phyloP scores from a whole-genome alignment of 768 basidiomycete species.

The Leccinum aurantiacum region DNA sequence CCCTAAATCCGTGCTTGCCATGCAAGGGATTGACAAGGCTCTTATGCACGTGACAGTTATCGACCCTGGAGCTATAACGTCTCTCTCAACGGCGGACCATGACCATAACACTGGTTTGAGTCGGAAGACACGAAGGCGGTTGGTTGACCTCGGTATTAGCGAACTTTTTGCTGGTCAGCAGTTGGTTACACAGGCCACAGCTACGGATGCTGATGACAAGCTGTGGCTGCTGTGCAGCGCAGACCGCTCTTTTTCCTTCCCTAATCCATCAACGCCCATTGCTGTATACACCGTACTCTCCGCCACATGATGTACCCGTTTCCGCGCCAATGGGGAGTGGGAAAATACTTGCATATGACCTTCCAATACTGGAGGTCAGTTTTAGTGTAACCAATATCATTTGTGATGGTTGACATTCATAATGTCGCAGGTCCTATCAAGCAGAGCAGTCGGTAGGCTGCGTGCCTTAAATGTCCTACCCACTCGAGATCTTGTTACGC shows the following conservation, averaged over 20 bases:
- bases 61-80: conserved; percentile 47
- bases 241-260: conserved; percentile 84
- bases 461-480: conserved; percentile 89
- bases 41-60: conserved; percentile 70
- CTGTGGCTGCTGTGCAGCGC: conserved; percentile 54
- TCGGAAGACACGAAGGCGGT: conserved; percentile 56
- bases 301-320: conserved; percentile 81
- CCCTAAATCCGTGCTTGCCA: conserved; percentile 63
- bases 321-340: conserved; percentile 98
- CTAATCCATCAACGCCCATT: conserved; percentile 53
- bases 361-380: conserved; percentile 86
- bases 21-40: conserved; percentile 78
- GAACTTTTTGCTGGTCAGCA: conserved; percentile 84
- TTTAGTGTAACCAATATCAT: not conserved
- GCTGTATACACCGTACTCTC: conserved; percentile 64
- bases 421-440: conserved; percentile 58
- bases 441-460: conserved; percentile 75
- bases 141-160: conserved; percentile 74
- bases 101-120: conserved; percentile 53
- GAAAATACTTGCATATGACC: conserved; percentile 93
- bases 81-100: conserved; percentile 39
- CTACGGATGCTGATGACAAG: conserved; percentile 16
- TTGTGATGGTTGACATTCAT: not conserved
- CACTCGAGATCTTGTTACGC: conserved; percentile 88
- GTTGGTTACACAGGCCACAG: conserved; percentile 5